Evolutionary conservation across 768 basidiomycete species (phyloP).

Genomic region (Kwoniella botswanensis): DNA sequence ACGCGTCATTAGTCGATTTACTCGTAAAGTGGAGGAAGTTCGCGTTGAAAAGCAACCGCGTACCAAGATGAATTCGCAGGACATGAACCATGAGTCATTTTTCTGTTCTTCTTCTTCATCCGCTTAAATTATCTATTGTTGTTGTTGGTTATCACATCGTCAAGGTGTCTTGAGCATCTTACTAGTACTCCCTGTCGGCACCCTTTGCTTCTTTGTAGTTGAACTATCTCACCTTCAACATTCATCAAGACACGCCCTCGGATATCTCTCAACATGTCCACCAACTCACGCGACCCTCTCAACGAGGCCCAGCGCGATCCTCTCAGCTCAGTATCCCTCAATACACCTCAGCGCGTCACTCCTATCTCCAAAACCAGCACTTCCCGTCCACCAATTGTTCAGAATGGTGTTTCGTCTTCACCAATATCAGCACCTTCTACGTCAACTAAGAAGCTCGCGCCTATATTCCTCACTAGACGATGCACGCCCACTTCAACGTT

Average conservation of each 20-base stretch:
- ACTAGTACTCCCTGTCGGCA: too few species aligned
- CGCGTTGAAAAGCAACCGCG: not conserved
- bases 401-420: not conserved
- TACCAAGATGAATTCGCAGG: not conserved
- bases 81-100: not conserved
- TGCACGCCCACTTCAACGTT: conserved; percentile 4
- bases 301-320: not conserved
- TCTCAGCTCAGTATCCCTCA: not conserved
- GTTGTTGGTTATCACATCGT: not conserved
- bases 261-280: not conserved
- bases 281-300: not conserved
- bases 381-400: not conserved
- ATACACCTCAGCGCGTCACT: not conserved
- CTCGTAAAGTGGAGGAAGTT: not conserved
- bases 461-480: conserved; percentile 20
- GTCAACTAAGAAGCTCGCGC: conserved; percentile 25
- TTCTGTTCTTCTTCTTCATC: not conserved
- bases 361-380: too few species aligned
- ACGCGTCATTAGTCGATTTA: not conserved
- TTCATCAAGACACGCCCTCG: too few species aligned
- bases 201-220: too few species aligned
- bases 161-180: too few species aligned
- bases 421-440: not conserved
- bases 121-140: not conserved
- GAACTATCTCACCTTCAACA: too few species aligned